Base-by-base conservation (phyloP, 164 flowering plant species). In the Stephania cephalantha region DNA sequence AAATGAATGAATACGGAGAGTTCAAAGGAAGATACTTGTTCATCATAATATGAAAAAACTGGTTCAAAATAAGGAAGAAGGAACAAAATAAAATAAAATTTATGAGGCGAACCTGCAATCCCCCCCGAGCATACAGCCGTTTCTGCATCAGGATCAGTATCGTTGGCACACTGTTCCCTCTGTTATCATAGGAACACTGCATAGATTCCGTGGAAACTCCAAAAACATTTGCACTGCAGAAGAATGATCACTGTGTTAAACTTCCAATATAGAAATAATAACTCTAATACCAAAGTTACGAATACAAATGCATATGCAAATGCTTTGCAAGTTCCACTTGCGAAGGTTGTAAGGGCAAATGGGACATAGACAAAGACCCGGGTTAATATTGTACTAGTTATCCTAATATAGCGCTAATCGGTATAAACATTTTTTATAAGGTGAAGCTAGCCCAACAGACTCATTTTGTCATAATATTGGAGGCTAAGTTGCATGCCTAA, bases 181-280 rank as follows among this genome's bases (percentile, higher is more conserved):
- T 85, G 7, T 82, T 71, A 78, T 89, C 95, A 81, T 78, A 89
- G 4, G 93, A 88, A 69, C 87, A 82, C 75, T 91, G 95, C 93
- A 91, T 91, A 66, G 95, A 91, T 75, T 91, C 93, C 20, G 93
- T 84, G 17, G 93, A 90, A 75, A 91, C 96, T 79, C 96, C 96
- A 83, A 90, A 91, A 29, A 88, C 93, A 46, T 81, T 84, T 73
- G 93, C 81, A 84, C 96, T 90, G 70, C 76, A 75, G 46, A 67
- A 63, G 45, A 75, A 78, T 35, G 75, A 77, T 55, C 69, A 53
- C 31, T 35, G 69, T 44, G 58, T 77, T 42, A 77, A 58, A 17
- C 66, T n/a, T 61, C 22, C 65, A 58, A 58, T 17, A 15, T n/a
- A 58, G 65, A 18, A 58, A 58, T 12, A 58, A 58, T 12, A 48